Conservation (phyloP, 2,329 filamentous ascomycete genomes). For the Cladosporium sp. region DNA sequence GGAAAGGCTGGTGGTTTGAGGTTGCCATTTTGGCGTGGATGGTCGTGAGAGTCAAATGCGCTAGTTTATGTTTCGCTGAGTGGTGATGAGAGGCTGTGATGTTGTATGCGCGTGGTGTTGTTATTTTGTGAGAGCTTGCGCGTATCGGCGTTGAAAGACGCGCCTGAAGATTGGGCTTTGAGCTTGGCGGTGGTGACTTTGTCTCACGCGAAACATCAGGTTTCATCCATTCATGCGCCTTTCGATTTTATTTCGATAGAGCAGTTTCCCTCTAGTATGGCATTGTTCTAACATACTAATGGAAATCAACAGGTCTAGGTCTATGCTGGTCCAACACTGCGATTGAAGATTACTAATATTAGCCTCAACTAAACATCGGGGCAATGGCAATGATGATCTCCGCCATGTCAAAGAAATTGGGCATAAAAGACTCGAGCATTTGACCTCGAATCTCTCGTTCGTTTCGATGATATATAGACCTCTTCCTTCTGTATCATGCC, state of each 20-base stretch:
- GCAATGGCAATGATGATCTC: no score
- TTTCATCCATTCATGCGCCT: no score
- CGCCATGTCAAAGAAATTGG: no score
- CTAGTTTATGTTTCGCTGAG: neutral
- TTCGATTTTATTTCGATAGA: no score
- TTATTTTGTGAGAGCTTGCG: neutral
- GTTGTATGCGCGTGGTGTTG: neutral
- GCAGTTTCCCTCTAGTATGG: no score
- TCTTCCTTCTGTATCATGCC: neutral
- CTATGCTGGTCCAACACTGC: no score
- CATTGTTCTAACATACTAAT: no score
- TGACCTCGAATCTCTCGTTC: neutral
- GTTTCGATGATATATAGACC: neutral
- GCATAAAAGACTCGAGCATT: no score
- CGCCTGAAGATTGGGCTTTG: neutral
- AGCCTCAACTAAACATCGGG: no score
- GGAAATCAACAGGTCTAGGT: no score
- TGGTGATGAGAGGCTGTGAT: neutral
- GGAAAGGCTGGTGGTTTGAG: constrained; percentile 51
- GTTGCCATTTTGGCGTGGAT: constrained; percentile 44
- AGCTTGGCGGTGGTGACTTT: neutral
- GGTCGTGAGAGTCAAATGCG: neutral
- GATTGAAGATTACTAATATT: no score
- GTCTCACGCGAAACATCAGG: no score
- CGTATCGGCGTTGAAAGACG: neutral